Conservation (phyloP, 495 filamentous ascomycete species). For the Lichina pygmaea region DNA sequence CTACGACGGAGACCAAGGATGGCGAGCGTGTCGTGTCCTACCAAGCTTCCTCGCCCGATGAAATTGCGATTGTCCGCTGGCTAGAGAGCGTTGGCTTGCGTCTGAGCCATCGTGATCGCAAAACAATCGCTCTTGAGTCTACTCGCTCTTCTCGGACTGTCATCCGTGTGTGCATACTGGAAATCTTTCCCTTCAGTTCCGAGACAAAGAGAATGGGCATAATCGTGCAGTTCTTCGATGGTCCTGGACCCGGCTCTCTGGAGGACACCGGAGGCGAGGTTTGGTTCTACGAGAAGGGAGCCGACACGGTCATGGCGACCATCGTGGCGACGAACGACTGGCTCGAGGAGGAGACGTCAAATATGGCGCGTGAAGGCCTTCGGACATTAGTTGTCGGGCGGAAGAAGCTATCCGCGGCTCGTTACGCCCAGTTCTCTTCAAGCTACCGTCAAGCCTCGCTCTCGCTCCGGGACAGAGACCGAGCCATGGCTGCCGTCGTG, state of each 20-base stretch:
- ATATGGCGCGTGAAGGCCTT: constrained; percentile 93
- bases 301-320: constrained; percentile 85
- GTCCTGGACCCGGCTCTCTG: constrained; percentile 13
- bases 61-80: constrained; percentile 94
- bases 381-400: constrained; percentile 84
- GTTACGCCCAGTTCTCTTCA: constrained; percentile 53
- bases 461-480: constrained; percentile 51
- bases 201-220: constrained; percentile 99
- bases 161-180: constrained; percentile 69
- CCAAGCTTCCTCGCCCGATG: constrained; percentile 90
- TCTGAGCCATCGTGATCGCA: constrained; percentile 62
- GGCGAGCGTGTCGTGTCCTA: constrained; percentile 61
- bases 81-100: constrained; percentile 80
- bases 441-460: constrained; percentile 59
- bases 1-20: constrained; percentile 59
- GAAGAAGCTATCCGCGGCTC: constrained; percentile 43
- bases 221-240: constrained; percentile 46
- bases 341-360: constrained; percentile 94
- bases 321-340: constrained; percentile 93
- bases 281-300: constrained; percentile 98
- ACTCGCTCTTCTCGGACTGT: constrained; percentile 49
- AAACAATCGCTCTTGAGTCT: constrained; percentile 54
- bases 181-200: constrained; percentile 93
- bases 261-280: constrained; percentile 31
- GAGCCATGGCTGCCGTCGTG: constrained; percentile 52